Conservation (phyloP, 164 flowering plant genomes). For the Akebia trifoliata region DNA sequence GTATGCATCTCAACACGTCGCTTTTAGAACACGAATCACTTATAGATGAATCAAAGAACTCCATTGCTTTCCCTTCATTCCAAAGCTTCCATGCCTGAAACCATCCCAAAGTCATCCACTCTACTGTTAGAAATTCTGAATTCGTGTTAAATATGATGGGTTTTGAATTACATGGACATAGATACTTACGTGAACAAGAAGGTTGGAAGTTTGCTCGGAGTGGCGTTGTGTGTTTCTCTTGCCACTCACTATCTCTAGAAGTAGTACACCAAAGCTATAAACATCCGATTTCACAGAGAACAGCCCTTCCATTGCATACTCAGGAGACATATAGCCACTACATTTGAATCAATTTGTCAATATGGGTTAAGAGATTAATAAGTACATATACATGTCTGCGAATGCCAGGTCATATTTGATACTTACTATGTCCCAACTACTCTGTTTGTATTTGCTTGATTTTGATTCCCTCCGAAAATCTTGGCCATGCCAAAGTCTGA, state of each 20-base stretch:
- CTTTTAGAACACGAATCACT: too few relatives aligned
- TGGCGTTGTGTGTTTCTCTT: constrained; percentile 9
- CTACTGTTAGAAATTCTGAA: too few relatives aligned
- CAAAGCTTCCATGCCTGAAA: too few relatives aligned
- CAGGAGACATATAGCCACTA: constrained; percentile 25
- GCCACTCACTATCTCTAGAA: constrained; percentile 20
- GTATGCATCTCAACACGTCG: too few relatives aligned
- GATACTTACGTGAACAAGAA: constrained; percentile 15
- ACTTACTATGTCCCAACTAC: constrained; percentile 36
- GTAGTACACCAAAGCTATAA: constrained; percentile 20
- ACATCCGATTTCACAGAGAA: constrained; percentile 24
- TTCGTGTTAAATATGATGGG: too few relatives aligned
- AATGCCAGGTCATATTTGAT: neutral
- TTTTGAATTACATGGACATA: too few relatives aligned
- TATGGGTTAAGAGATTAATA: neutral
- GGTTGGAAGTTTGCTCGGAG: constrained; percentile 6
- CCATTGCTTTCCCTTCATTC: too few relatives aligned
- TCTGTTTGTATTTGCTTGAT: constrained; percentile 24
- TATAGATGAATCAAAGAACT: too few relatives aligned
- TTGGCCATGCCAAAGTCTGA: constrained; percentile 88
- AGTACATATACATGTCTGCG: neutral
- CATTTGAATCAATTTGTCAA: neutral
- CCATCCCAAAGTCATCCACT: too few relatives aligned
- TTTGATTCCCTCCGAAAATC: constrained; percentile 22
- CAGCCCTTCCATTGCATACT: constrained; percentile 25